Evolutionary conservation across 2,329 filamentous ascomycete genomes (phyloP), one percentile per base, ranked within the genome.

Genomic region (Elsinoe necatrix): DNA sequence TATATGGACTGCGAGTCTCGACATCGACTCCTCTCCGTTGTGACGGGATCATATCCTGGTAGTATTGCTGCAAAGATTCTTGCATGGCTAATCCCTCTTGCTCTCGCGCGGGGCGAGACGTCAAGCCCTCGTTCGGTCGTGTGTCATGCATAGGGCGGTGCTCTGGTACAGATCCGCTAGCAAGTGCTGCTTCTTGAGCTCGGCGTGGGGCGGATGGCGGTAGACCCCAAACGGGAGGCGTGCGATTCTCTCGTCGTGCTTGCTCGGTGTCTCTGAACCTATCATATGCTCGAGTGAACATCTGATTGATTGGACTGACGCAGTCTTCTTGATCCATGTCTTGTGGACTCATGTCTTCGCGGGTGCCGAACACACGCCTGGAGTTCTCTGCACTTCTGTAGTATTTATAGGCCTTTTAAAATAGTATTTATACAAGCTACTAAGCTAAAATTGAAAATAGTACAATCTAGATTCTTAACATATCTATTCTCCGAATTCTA

Each of bases 291-390:
- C 75, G 63, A 16, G 65, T 70, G 62, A 75, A 78, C 72, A 78
- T 73, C 58, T 69, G 68, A 16, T 72, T 70, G 11, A 78, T 72
- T 0, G 75, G 75, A n/a, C 72, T 75, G 56, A 74, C 70, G 60
- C 77, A 77, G 29, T 74, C 70, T 57, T 69, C 65, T 2, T 68
- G 69, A n/a, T 73, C 65, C 54, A 77, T 67, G 9, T n/a, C n/a
- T n/a, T n/a, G n/a, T n/a, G n/a, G 69, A n/a, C 73, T 64, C 54
- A 77, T 67, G 9, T 77, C 74, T 59, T 77, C 75, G 9, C 74
- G 64, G 0, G 71, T 72, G 12, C 75, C 75, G 58, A 77, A 77
- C 0, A 77, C 62, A 8, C 74, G 67, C 51, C 67, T 64, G 57
- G 70, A 71, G 48, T 71, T 71, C 51, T 71, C 68, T 4, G 65